Base-by-base conservation (phyloP, 1,284 basidiomycete species). In the Ustilago trichophora region DNA sequence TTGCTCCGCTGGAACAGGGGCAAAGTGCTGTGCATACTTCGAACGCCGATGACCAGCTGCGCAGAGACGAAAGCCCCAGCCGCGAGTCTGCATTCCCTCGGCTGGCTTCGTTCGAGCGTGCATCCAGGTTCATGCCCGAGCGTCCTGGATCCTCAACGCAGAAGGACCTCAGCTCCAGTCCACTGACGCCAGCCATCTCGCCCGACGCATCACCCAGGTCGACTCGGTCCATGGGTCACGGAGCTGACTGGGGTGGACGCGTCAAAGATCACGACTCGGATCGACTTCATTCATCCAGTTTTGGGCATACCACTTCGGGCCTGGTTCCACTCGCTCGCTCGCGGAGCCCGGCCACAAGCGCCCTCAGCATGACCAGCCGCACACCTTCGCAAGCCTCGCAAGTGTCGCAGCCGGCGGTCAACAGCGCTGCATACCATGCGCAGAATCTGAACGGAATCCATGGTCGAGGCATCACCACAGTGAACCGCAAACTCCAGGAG, bases 401-500 rank as follows among this genome's bases (percentile, higher is more conserved):
- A 13, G 24, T 43, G 32, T 70, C 60, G 25, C 57, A 60, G 38
- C 31, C 57, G 4, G n/a, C 35, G 12, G 24, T 19, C 16, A 48
- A 12, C 43, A 22, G 16, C 21, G n/a, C n/a, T n/a, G 40, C 44
- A 3, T 35, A 40, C 13, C 9, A 27, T 16, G 26, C 45, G 12
- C 60, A 64, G 25, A 51, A 27, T 10, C n/a, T 42, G 21, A 56
- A 63, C 41, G 49, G 66, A 32, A 75, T 79, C n/a, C 51, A 68
- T 21, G 77, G 78, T 4, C 70, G 69, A 21, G 79, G 79, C 15
- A 73, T 75, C 51, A 81, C 79, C 10, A 68, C 72, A 9, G 77
- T 81, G n/a, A 81, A 81, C 29, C 76, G 78, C 13, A 66, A 65
- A 12, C 51, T 81, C 29, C 73, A 81, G 55, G 79, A 80, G 53